Conservation (phyloP, 179 eudicot species). For the Carnegiea gigantea region DNA sequence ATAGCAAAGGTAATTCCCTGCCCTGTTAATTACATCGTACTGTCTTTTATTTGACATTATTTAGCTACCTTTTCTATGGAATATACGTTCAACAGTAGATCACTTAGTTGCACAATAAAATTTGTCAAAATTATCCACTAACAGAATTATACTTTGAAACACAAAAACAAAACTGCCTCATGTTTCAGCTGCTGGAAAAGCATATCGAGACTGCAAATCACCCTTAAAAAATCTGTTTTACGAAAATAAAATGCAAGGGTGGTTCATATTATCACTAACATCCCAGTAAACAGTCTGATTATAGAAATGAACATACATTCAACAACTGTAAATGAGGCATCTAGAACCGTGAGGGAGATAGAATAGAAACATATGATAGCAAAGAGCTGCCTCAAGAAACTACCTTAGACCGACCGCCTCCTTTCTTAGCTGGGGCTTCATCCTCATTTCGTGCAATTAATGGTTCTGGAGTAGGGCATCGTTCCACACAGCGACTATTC, state of each 20-base stretch:
- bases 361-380: background rate
- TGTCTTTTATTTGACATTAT: no score
- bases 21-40: no score
- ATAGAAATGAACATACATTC: background rate
- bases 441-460: constrained; percentile 41
- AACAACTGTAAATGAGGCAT: background rate
- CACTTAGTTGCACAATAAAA: no score
- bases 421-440: constrained; percentile 48
- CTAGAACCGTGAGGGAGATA: background rate
- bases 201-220: background rate
- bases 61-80: background rate
- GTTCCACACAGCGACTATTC: constrained; percentile 58
- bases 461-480: constrained; percentile 79
- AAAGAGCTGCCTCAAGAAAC: constrained; percentile 16
- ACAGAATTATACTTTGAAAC: background rate
- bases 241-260: background rate
- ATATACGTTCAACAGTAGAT: background rate
- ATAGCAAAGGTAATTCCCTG: background rate
- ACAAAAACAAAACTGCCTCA: background rate
- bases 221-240: background rate
- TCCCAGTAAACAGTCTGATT: background rate
- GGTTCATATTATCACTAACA: background rate
- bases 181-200: no score
- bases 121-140: no score
- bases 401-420: constrained; percentile 62